Evolutionary conservation across 1,284 basidiomycete genomes (phyloP).

Genomic region (Moesziomyces sp.): DNA sequence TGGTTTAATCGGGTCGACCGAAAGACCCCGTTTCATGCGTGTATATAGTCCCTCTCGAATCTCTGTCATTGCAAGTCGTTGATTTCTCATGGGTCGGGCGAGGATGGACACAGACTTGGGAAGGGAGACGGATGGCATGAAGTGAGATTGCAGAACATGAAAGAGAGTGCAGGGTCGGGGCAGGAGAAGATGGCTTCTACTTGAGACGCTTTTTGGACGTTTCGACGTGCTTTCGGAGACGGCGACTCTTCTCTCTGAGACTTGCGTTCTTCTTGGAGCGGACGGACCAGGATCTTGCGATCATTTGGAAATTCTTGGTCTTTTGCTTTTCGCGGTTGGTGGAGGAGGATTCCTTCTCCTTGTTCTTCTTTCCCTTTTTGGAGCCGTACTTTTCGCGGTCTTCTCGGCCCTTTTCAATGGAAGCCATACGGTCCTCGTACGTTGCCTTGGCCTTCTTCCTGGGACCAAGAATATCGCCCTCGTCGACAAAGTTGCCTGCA

Average conservation of each 20-base stretch:
- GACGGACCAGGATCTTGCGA: constrained; percentile 59
- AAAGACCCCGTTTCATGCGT: no score
- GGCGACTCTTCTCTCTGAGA: constrained; percentile 61
- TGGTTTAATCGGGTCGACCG: no score
- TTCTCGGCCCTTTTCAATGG: constrained; percentile 90
- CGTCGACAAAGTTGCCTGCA: constrained; percentile 45
- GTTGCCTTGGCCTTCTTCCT: constrained; percentile 93
- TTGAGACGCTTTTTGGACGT: constrained; percentile 59
- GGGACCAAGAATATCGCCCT: constrained; percentile 81
- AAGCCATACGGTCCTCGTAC: constrained; percentile 93
- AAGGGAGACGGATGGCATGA: neutral
- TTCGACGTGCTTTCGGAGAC: constrained; percentile 61
- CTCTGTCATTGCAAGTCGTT: no score
- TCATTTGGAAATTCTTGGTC: constrained; percentile 66
- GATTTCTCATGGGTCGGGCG: no score
- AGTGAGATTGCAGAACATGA: neutral
- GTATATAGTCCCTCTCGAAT: no score
- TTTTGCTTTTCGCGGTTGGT: constrained; percentile 64
- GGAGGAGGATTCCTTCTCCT: constrained; percentile 56
- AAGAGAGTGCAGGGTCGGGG: no score
- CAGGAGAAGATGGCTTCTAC: constrained; percentile 2
- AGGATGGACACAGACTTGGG: no score
- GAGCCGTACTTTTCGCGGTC: constrained; percentile 91
- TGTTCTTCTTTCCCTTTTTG: constrained; percentile 67
- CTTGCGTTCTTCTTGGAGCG: constrained; percentile 64